Base-by-base conservation (phyloP, 2,329 filamentous ascomycete genomes). In the Dothiorella sarmentorum region DNA sequence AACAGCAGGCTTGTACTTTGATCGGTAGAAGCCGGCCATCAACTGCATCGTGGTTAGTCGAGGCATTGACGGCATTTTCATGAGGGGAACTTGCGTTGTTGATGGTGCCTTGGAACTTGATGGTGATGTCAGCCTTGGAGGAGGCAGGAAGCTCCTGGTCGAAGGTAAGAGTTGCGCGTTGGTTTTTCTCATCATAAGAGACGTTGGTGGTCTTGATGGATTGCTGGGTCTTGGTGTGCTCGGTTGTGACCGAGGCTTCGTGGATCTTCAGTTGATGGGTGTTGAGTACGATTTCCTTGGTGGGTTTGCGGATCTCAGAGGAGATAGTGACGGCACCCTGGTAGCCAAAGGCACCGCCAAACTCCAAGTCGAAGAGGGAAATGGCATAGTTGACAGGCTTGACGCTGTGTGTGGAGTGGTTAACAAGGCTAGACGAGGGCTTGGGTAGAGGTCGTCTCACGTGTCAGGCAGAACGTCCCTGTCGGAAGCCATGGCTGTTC, bases 21-120 rank as follows among this genome's bases (percentile, higher is more conserved):
- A 92, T 64, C 91, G 86, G 76, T 94, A 96, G 80, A 96, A 96
- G 38, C 92, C 91, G 60, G 90, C 88, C 91, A 96, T 96, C 63
- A 73, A 64, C 71, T 73, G 13, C 7, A 35, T 18, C 17, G 49
- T 17, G 53, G 42, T 40, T 43, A 45, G 20, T 56, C n/a, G n/a
- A 15, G 4, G 40, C 2, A 15, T n/a, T 2, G 24, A 4, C 24
- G 24, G 24, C 15, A 4, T 7, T 7, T 2, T 20, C 5, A 18
- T 22, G 6, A 29, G 35, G 38, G 20, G 29, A 13, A 64, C 69
- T 38, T 61, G 88, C 84, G 70, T 90, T 90, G 79, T 96, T 96
- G 75, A 96, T 88, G 60, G 82, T 86, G 61, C 90, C 92, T 67
- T 88, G 82, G 69, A 94, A 96, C 18, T 85, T 81, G 69, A 96